These are phyloP conservation scores for Xylariales sp. DNA, from an alignment of 2,329 filamentous ascomycete genomes.

Conservation along the genomic window DNA sequence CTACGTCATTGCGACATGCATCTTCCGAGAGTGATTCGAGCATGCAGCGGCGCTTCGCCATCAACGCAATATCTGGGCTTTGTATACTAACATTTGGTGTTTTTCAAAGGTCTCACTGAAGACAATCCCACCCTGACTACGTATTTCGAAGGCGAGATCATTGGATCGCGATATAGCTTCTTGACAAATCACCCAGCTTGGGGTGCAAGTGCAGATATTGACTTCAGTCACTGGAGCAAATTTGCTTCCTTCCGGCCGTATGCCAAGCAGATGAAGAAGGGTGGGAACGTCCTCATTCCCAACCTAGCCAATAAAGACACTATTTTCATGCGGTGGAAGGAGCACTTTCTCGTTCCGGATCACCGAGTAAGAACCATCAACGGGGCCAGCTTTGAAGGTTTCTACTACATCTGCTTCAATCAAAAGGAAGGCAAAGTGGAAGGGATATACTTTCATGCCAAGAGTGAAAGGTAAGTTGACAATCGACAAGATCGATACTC, in stretches of 20 bases:
- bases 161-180: conserved; percentile 93
- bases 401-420: conserved; percentile 99
- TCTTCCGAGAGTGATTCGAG: no score
- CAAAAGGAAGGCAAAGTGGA: conserved; percentile 80
- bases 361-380: conserved; percentile 87
- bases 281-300: conserved; percentile 48
- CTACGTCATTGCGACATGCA: no score
- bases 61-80: no score
- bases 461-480: conserved; percentile 84
- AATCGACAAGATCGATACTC: background rate
- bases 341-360: conserved; percentile 94
- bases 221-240: conserved; percentile 88
- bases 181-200: conserved; percentile 83
- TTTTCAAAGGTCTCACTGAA: conserved; percentile 71
- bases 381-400: conserved; percentile 95
- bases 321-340: conserved; percentile 99
- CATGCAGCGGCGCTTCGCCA: no score
- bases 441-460: conserved; percentile 96
- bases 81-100: conserved; percentile 7
- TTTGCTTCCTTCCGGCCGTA: conserved; percentile 84
- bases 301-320: conserved; percentile 78
- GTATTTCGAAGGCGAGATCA: conserved; percentile 97
- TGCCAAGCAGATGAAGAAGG: conserved; percentile 52
- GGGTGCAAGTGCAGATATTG: conserved; percentile 88
- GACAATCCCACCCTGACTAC: conserved; percentile 97